phyloP scores from a whole-genome alignment of 768 basidiomycete species.

The Hygrophorus pudorinus region DNA sequence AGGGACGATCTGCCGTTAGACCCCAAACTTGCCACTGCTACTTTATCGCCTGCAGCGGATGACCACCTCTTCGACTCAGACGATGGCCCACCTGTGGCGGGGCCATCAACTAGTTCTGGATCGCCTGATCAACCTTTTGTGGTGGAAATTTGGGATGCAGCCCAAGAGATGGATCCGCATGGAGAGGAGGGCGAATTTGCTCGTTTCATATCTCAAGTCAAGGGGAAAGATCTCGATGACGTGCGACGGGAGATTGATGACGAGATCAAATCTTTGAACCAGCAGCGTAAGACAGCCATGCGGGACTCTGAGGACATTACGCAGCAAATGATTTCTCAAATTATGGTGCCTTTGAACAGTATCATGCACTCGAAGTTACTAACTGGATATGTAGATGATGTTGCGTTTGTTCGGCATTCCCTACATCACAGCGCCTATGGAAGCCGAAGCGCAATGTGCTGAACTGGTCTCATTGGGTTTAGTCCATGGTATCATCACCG shows the following conservation, averaged over 20 bases:
- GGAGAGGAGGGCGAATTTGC: constrained; percentile 86
- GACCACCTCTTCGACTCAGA: background rate
- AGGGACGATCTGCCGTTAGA: background rate
- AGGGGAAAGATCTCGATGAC: constrained; percentile 72
- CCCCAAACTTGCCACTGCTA: background rate
- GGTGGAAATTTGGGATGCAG: constrained; percentile 62
- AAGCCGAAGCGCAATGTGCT: constrained; percentile 98
- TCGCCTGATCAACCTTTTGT: constrained; percentile 15
- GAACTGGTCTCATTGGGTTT: constrained; percentile 76
- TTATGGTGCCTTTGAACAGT: constrained; percentile 35
- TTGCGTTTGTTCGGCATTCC: constrained; percentile 93
- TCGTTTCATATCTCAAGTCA: constrained; percentile 85
- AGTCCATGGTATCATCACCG: constrained; percentile 96
- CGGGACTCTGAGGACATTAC: constrained; percentile 93
- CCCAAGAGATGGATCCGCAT: constrained; percentile 74
- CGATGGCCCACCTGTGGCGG: constrained; percentile 23
- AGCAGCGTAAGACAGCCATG: constrained; percentile 81
- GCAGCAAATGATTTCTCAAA: constrained; percentile 88
- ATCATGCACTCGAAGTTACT: background rate
- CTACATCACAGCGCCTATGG: constrained; percentile 98
- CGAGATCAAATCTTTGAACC: constrained; percentile 74
- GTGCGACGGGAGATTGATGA: constrained; percentile 86
- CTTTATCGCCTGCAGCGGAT: background rate
- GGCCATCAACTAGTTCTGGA: constrained; percentile 10
- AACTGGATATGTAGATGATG: constrained; percentile 49